These are phyloP conservation scores for Chlamydomonas reinhardtii DNA, from an alignment of 163 green algal species.

Conservation along the genomic window DNA sequence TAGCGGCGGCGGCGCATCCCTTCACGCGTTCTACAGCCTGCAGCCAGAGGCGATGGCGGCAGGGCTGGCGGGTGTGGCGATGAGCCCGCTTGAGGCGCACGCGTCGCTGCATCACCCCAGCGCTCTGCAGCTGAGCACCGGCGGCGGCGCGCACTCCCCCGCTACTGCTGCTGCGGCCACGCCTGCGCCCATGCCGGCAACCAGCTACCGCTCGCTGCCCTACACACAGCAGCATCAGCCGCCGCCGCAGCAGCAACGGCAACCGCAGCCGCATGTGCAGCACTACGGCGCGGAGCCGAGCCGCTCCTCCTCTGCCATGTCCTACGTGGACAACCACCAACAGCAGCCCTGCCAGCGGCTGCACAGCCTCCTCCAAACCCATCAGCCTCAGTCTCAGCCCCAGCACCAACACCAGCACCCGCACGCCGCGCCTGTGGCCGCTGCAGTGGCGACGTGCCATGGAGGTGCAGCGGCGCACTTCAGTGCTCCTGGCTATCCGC, in stretches of 20 bases:
- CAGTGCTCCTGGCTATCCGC: no score
- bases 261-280: no score
- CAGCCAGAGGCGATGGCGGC: background rate
- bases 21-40: background rate
- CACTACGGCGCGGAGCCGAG: background rate
- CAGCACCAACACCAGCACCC: no score
- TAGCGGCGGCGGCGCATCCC: background rate
- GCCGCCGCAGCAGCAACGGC: background rate
- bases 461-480: no score
- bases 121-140: background rate
- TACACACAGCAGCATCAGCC: background rate
- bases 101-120: background rate
- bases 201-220: background rate
- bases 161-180: background rate
- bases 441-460: no score
- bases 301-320: background rate
- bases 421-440: no score
- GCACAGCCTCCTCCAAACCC: background rate
- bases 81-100: no score
- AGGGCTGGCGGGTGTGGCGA: no score
- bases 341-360: background rate
- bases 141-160: background rate
- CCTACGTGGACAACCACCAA: background rate
- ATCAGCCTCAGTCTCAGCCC: no score
- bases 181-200: no score